These are phyloP conservation scores for Colletotrichum orchidophilum DNA, from an alignment of 2,329 filamentous ascomycete genomes.

Conservation along the genomic window DNA sequence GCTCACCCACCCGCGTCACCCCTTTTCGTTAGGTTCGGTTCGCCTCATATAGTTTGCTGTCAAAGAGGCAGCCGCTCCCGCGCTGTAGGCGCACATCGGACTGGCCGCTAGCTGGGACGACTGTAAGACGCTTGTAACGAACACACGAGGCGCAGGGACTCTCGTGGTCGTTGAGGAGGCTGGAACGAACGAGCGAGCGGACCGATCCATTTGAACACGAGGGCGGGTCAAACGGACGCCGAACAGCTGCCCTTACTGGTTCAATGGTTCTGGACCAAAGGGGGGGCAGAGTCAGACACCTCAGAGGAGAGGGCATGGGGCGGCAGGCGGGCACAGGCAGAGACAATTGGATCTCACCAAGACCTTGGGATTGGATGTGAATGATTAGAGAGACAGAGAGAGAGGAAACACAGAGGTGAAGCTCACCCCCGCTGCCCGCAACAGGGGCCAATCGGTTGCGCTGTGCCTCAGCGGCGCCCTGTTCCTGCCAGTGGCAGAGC, in stretches of 20 bases:
- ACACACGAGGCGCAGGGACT: background rate
- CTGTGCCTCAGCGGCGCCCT: constrained; percentile 1
- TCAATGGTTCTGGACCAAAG: background rate
- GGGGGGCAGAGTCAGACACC: background rate
- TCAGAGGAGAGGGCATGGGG: background rate
- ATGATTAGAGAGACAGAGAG: background rate
- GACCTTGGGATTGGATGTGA: background rate
- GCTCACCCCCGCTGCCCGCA: constrained; percentile 14
- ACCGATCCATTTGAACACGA: background rate
- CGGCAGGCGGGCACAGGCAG: background rate
- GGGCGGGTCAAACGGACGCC: background rate
- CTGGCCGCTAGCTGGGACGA: constrained; percentile 27
- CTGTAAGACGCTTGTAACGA: background rate
- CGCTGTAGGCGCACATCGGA: constrained; percentile 10
- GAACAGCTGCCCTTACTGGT: background rate
- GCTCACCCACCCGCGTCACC: background rate
- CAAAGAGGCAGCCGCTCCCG: constrained; percentile 12
- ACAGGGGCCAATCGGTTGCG: constrained; percentile 20
- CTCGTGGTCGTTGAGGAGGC: background rate
- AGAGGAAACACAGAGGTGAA: background rate
- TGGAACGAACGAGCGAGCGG: constrained; percentile 16
- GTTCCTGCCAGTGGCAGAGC: background rate
- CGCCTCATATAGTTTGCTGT: constrained; percentile 10
- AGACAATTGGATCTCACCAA: constrained; percentile 1
- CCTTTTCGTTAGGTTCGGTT: background rate